These are phyloP conservation scores for Schizophyllum commune DNA, from an alignment of 1,284 basidiomycete species.

Conservation along the genomic window DNA sequence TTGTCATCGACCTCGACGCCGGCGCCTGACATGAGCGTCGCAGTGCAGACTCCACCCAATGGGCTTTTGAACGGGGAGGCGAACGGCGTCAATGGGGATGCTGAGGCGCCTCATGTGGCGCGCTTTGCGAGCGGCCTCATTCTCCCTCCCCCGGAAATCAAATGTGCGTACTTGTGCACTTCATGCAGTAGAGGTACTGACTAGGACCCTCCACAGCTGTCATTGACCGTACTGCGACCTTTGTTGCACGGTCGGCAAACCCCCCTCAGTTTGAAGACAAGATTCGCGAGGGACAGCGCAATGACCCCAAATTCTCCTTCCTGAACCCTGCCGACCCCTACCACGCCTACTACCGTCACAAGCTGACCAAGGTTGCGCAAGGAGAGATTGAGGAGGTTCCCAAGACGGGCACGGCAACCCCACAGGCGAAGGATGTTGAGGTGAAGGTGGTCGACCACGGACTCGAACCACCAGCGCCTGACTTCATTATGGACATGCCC, in stretches of 20 bases:
- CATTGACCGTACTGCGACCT: conserved; percentile 94
- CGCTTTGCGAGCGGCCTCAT: conserved; percentile 76
- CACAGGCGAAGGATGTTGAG: conserved; percentile 35
- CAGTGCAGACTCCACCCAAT: conserved; percentile 25
- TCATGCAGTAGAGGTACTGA: background rate
- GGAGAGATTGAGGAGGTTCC: conserved; percentile 60
- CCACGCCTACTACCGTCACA: conserved; percentile 93
- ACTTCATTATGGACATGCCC: conserved; percentile 87
- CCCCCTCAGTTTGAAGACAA: conserved; percentile 90
- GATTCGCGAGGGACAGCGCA: conserved; percentile 89
- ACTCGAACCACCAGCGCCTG: conserved; percentile 75
- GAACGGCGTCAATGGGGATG: conserved; percentile 28
- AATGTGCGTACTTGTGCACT: conserved; percentile 49
- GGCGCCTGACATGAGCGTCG: conserved; percentile 34
- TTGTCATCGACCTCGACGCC: background rate
- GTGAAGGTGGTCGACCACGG: conserved; percentile 44
- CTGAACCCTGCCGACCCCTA: conserved; percentile 92
- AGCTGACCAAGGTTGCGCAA: conserved; percentile 69
- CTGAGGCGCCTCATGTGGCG: conserved; percentile 35
- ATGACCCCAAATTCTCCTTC: conserved; percentile 95
- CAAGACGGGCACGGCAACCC: background rate
- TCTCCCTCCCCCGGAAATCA: conserved; percentile 88
- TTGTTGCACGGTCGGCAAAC: conserved; percentile 86
- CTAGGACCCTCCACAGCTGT: conserved; percentile 51
- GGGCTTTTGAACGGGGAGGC: conserved; percentile 33